Conservation (phyloP, 345 rosid genomes). For the Heritiera littoralis region DNA sequence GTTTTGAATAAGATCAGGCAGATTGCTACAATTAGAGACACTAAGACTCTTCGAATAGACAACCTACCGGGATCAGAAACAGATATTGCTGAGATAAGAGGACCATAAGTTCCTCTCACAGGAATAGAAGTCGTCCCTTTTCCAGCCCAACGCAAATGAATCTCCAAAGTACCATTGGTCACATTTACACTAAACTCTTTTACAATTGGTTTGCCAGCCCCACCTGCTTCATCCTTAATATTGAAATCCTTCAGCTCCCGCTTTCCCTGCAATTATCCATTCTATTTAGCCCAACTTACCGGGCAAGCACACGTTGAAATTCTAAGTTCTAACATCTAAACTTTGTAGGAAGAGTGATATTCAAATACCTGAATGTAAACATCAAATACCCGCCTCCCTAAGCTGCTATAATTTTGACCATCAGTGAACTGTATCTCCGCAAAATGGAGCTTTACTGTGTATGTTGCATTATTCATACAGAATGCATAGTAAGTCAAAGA, state of each 20-base stretch:
- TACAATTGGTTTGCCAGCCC: constrained; percentile 38
- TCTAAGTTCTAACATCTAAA: background rate
- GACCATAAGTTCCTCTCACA: too few species aligned
- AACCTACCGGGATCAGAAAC: constrained; percentile 35
- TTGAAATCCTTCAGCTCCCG: constrained; percentile 51
- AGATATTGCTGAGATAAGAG: constrained; percentile 49
- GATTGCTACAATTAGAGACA: too few species aligned
- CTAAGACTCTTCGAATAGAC: background rate
- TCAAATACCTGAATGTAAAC: constrained; percentile 48
- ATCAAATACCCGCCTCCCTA: too few species aligned
- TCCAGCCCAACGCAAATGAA: constrained; percentile 55
- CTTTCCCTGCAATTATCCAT: constrained; percentile 39
- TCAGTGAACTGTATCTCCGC: constrained; percentile 46
- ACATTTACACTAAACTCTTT: constrained; percentile 30
- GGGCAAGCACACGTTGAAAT: background rate
- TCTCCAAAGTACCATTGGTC: constrained; percentile 41
- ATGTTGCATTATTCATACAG: constrained; percentile 44
- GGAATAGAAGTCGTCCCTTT: too few species aligned
- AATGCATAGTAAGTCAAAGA: constrained; percentile 55
- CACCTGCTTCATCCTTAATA: constrained; percentile 52
- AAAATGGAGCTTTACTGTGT: constrained; percentile 71
- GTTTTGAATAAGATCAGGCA: too few species aligned
- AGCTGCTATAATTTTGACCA: too few species aligned
- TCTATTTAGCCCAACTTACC: background rate
- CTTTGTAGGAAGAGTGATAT: background rate